Base-by-base conservation (phyloP, 345 rosid species). In the Citrus australasica region DNA sequence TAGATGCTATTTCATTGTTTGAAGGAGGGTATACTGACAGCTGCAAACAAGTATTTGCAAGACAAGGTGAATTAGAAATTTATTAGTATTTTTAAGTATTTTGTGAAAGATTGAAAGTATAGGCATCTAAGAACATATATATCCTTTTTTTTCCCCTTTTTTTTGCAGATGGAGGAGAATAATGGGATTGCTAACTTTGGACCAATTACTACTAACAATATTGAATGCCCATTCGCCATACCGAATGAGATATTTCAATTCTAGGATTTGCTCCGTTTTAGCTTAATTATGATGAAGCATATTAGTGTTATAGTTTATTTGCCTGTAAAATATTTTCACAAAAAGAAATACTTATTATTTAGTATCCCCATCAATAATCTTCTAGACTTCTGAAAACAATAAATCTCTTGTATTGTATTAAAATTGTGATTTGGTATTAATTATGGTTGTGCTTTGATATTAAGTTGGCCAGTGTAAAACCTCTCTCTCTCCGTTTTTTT, bases 21-120 rank as follows among this genome's bases (percentile, higher is more conserved):
- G 69, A 27, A 94, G 98, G 98, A 94, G 82, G 94, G 91, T 74
- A 79, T 90, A 64, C 82, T 94, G 84, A 86, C 83, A 72, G 91
- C 94, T 74, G 87, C 96, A 80, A 94, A 94, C 75, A 87, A 87
- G 80, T 86, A 79, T 79, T 92, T 94, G 81, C 94, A 87, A 62
- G 92, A 92, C 63, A 91, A 92, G 97, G 98, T 94, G 51, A 85
- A 63, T 21, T 21, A 79, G 9, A 66, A 27, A 21, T 33, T 69
- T 48, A 73, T 37, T 53, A 53, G 19, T 53, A 53, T 16, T 51
- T 13, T 51, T 16, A 51, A 51, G 56, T 5, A 33, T 7, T 22
- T 27, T 2, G 24, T 60, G 33, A 11, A 8, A 53, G 10, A 30
- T n/a, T 9, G 2, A 3, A 30, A 19, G 0, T 51, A 9, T 14